These are phyloP conservation scores for Cytospora paraplurivora DNA, from an alignment of 2,329 filamentous ascomycete species.

Conservation along the genomic window DNA sequence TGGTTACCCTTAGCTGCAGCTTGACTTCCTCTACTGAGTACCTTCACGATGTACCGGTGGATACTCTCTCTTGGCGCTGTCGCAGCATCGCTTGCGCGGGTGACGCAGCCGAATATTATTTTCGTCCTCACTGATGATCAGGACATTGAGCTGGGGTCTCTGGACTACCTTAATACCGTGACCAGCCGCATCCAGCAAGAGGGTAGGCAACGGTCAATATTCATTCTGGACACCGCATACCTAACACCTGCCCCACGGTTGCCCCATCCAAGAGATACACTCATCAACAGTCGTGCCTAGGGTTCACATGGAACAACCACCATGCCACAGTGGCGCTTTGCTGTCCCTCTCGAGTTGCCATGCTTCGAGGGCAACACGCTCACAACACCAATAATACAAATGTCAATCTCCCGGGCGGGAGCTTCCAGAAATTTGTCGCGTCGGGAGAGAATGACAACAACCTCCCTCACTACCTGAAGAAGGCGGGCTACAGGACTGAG, in stretches of 20 bases:
- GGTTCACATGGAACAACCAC: conserved; percentile 46
- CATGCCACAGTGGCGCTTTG: conserved; percentile 64
- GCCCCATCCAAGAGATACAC: not conserved
- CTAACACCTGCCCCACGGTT: not conserved
- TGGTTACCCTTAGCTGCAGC: too few species aligned
- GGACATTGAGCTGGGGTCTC: conserved; percentile 27
- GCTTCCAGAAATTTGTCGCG: conserved; percentile 67
- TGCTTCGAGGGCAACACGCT: conserved; percentile 63
- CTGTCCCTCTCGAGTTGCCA: conserved; percentile 62
- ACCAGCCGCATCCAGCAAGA: conserved; percentile 20
- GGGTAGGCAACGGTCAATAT: conserved; percentile 6
- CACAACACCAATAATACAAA: conserved; percentile 70
- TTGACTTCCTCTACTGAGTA: not conserved
- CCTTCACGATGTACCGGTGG: conserved; percentile 24
- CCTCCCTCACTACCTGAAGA: conserved; percentile 70
- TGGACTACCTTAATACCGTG: conserved; percentile 21
- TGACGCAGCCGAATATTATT: conserved; percentile 27
- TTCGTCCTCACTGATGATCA: conserved; percentile 28
- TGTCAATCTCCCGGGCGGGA: conserved; percentile 58
- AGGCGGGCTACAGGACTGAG: conserved; percentile 69
- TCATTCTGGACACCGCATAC: not conserved
- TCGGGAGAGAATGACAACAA: conserved; percentile 69
- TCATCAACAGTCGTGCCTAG: conserved; percentile 5
- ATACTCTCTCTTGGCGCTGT: conserved; percentile 22
- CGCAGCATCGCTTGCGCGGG: conserved; percentile 21